Conservation (phyloP, 306 rosid species). For the Psophocarpus tetragonolobus region DNA sequence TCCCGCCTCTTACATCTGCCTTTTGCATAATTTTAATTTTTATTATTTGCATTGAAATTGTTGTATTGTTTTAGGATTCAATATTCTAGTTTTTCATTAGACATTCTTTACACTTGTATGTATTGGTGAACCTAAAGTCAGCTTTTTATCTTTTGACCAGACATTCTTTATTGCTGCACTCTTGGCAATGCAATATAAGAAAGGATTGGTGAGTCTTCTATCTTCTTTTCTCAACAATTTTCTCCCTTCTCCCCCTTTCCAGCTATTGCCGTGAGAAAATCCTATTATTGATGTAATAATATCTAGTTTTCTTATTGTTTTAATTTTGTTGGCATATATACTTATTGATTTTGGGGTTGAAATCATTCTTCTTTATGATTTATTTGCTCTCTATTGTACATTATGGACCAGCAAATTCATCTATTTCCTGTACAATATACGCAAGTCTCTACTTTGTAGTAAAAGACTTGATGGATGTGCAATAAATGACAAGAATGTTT, state of each 20-base stretch:
- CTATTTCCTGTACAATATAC: neutral
- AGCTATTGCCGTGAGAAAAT: neutral
- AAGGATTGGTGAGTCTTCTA: slow-evolving; percentile 71
- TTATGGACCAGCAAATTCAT: neutral
- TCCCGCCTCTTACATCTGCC: neutral
- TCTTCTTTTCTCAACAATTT: neutral
- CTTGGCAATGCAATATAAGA: slow-evolving; percentile 93
- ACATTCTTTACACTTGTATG: slow-evolving; percentile 1
- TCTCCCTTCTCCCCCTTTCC: neutral
- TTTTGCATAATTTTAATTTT: neutral
- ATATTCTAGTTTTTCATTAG: neutral
- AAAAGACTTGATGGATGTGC: neutral
- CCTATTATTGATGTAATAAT: neutral
- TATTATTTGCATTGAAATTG: neutral
- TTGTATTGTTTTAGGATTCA: neutral
- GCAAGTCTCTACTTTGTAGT: slow-evolving; percentile 2
- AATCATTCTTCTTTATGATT: neutral
- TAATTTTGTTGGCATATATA: neutral
- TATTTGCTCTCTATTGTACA: neutral
- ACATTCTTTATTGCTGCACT: slow-evolving; percentile 99
- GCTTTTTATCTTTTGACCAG: slow-evolving; percentile 53
- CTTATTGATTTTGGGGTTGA: neutral
- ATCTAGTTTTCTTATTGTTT: neutral
- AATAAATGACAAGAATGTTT: slow-evolving; percentile 2
- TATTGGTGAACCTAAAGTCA: slow-evolving; percentile 29